Evolutionary conservation across 2,329 filamentous ascomycete species (phyloP).

Genomic region (Truncatella angustata): DNA sequence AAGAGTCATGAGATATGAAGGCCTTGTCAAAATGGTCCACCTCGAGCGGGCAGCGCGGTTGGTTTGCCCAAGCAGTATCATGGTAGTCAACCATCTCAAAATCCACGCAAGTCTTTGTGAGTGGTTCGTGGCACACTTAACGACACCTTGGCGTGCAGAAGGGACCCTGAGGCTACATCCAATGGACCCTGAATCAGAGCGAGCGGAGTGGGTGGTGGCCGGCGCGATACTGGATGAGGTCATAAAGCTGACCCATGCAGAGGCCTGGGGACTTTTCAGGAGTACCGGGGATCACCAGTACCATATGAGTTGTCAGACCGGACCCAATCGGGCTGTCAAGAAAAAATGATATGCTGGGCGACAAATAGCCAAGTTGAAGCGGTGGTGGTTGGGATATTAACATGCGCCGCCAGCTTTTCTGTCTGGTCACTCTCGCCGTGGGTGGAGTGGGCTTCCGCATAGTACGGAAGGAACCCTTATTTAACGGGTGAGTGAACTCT

Average conservation of each 20-base stretch:
- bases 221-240: not conserved
- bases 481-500: not conserved
- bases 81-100: not conserved
- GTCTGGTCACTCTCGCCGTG: not conserved
- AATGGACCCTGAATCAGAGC: not conserved
- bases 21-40: not conserved
- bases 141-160: not conserved
- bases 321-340: not conserved
- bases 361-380: not conserved
- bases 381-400: not conserved
- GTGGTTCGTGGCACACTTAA: not conserved
- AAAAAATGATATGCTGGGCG: not conserved
- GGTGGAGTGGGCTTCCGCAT: not conserved
- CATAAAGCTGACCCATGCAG: not conserved
- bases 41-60: not conserved
- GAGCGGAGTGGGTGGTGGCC: not conserved
- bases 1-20: not conserved
- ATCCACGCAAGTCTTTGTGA: not conserved
- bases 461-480: not conserved
- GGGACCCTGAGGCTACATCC: not conserved
- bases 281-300: not conserved
- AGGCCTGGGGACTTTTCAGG: not conserved
- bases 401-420: not conserved
- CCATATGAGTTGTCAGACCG: not conserved
- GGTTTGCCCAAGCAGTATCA: not conserved